Percentiles rank a stretch among this genome's conserved stretches.
Conservation (phyloP, 2,329 filamentous ascomycete species). For the Alternaria sp. region DNA sequence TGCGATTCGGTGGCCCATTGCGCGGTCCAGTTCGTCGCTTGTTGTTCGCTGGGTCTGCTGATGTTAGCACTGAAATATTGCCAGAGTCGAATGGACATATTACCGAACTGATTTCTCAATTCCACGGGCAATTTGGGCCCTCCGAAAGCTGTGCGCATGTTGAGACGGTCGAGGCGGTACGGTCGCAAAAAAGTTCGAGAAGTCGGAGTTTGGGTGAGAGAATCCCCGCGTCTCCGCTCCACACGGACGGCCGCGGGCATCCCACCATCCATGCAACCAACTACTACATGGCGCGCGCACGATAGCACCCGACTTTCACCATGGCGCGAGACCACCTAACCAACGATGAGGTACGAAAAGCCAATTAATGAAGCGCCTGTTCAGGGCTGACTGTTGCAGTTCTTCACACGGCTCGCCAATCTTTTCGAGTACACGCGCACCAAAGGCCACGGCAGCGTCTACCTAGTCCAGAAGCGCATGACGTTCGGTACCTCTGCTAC, state of each 20-base stretch:
- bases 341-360: constrained; percentile 65
- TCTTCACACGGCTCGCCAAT: constrained; percentile 71
- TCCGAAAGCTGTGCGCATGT: constrained; percentile 47
- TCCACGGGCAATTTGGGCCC: constrained; percentile 55
- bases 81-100: constrained; percentile 14
- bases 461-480: constrained; percentile 76
- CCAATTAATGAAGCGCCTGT: neutral
- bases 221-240: constrained; percentile 30
- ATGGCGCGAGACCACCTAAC: constrained; percentile 62
- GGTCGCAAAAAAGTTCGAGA: constrained; percentile 40
- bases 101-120: constrained; percentile 52
- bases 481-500: constrained; percentile 52
- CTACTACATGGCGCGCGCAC: constrained; percentile 26
- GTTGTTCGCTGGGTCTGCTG: constrained; percentile 36
- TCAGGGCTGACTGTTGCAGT: constrained; percentile 56
- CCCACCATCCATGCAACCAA: constrained; percentile 23
- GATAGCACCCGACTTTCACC: constrained; percentile 31
- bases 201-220: constrained; percentile 32
- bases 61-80: constrained; percentile 4
- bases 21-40: constrained; percentile 32
- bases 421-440: constrained; percentile 72
- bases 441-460: constrained; percentile 75
- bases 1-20: constrained; percentile 54
- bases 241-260: constrained; percentile 22
- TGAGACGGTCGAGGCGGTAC: constrained; percentile 19